Base-by-base conservation (phyloP, 2,329 filamentous ascomycete genomes). In the Clarireedia monteithiana region DNA sequence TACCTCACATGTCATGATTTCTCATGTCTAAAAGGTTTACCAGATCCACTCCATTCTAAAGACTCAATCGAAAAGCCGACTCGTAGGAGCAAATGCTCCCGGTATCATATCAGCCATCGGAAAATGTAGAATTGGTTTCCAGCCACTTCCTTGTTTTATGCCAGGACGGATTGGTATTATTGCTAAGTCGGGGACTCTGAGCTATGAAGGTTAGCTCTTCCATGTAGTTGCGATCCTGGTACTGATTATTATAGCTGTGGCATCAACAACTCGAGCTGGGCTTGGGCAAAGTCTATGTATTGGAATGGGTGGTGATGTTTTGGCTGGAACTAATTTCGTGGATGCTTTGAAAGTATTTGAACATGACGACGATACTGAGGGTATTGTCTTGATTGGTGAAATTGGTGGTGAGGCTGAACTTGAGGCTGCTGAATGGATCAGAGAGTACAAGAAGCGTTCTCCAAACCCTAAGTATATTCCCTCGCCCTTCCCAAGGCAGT, bases 61-160 rank as follows among this genome's bases (percentile, higher is more conserved):
- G 59, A 84, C 84, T 0, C 86, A 89, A 64, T 85, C 82, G 0
- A 84, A 80, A 60, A 86, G 82, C 3, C 76, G 86, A 50, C 73
- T 89, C 0, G 83, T 89, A 1, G 86, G 86, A 10, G 84, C 86
- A 9, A 89, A 89, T 67, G 83, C 84, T 20, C 85, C 86, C 0
- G 86, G 86, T 0, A 89, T 89, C 56, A 88, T 89, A 59, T 88
- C 85, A 20, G 80, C 85, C 0, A 79, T 84, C 57, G 85, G 84
- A 0, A 80, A 77, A 63, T 89, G 86, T 63, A 77, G 83, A 46
- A 83, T 87, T 66, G 88, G 88, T 0, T 91, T 91, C 67, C 87
- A 91, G 68, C 88, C 88, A 5, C 73, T 91, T 12, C 80, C 85
- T 0, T 89, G 84, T 57, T 91, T 90, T 65, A 74, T 77, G 5